Evolutionary conservation across 306 rosid genomes (phyloP), one percentile per base, ranked within the genome.

Genomic region (Pachyrhizus erosus): DNA sequence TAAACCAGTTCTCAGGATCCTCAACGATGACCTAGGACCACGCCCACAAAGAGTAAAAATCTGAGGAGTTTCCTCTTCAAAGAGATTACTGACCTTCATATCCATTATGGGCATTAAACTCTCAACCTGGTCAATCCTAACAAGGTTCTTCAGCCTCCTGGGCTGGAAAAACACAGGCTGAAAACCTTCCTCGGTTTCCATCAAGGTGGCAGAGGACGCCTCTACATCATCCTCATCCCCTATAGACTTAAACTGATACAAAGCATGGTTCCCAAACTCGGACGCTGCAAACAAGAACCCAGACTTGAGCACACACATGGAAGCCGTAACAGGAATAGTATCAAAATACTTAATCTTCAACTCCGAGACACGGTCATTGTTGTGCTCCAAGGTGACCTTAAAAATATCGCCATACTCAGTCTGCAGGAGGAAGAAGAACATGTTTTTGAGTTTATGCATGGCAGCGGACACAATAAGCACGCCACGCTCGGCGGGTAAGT

Each of bases 31-130:
- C 5, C 97, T 93, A 80, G 99, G 97, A 80, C 99, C 99, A 61
- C 96, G 94, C 34, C 99, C 98, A 33, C 98, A 96, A n/a, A 93
- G 99, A 1, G 98, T 88, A 82, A 89, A 93, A 78, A 96, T 92
- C 62, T 92, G 99, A 70, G 99, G 91, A 77, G 99, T 93, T 81
- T 96, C 99, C 92, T 96, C 99, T 85, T 90, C 98, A 83, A 96
- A 96, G 31, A 96, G 83, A 85, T 96, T 93, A 73, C 82, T 57
- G 65, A 96, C 93, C 87, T 90, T 96, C 99, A 96, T 96, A 84
- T 96, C 99, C 96, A 87, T 91, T 52, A 93, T 86, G 2, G 98
- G 94, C 96, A 92, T 93, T 83, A 96, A 87, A 85, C 99, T 96
- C 91, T 93, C 99, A 64, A 93, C 91, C 77, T 93, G 97, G 82